Evolutionary conservation across 805 yeast genomes (phyloP).

Genomic region (Pichia occidentalis): DNA sequence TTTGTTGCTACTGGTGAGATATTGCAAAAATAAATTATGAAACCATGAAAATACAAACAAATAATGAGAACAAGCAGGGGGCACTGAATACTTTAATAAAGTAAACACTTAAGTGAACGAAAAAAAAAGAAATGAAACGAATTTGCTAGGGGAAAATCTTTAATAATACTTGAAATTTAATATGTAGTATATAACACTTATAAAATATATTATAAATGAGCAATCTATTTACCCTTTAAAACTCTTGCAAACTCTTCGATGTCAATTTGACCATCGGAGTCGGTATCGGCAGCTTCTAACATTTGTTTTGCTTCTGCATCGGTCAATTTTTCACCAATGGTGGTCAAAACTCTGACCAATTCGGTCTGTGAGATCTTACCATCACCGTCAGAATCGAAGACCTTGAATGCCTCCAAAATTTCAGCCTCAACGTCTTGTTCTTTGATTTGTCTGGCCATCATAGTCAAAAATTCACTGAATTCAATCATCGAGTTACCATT

Average conservation of each 20-base stretch:
- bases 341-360: conserved; percentile 91
- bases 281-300: conserved; percentile 92
- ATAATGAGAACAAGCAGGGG: no score
- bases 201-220: not conserved
- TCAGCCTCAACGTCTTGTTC: conserved; percentile 97
- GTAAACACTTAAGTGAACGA: no score
- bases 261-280: conserved; percentile 95
- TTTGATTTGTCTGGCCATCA: conserved; percentile 90
- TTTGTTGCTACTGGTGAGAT: no score
- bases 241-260: conserved; percentile 94
- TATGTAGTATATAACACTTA: no score
- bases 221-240: conserved; percentile 58
- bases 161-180: no score
- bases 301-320: conserved; percentile 97
- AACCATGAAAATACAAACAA: no score
- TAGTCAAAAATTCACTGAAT: conserved; percentile 73
- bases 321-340: conserved; percentile 93
- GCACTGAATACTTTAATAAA: no score
- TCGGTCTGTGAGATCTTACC: conserved; percentile 97
- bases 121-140: no score
- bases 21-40: no score
- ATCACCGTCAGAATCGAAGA: conserved; percentile 93
- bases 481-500: conserved; percentile 90
- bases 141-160: no score
- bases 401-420: conserved; percentile 95